Evolutionary conservation across 176 grass and related monocot species (phyloP).

Genomic region (Triticum monococcum): DNA sequence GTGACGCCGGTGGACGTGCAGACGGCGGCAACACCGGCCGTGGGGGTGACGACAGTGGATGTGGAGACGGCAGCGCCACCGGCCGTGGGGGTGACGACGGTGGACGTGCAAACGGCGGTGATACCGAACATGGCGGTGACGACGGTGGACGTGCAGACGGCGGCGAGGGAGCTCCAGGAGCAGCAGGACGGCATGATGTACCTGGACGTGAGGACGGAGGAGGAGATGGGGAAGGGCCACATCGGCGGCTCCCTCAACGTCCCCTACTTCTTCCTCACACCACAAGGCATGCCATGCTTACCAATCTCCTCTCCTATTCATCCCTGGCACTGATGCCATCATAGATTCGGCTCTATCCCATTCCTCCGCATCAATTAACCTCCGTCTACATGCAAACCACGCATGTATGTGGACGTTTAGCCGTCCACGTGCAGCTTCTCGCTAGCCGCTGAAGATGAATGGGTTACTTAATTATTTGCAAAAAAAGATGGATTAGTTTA

Average conservation of each 20-base stretch:
- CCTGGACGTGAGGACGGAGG: conserved; percentile 44
- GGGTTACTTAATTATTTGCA: neutral
- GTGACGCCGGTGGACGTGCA: too few species aligned
- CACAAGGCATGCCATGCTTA: conserved; percentile 39
- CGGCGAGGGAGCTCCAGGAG: conserved; percentile 25
- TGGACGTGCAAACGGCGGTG: neutral
- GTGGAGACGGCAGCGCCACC: conserved; percentile 1
- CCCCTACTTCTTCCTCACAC: conserved; percentile 65
- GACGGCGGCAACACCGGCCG: too few species aligned
- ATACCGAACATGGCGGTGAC: neutral
- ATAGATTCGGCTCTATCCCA: neutral
- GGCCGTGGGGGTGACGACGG: too few species aligned
- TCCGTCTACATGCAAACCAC: neutral
- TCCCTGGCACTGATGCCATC: neutral
- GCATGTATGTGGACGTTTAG: neutral
- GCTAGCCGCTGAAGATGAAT: too few species aligned
- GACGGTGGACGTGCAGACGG: neutral
- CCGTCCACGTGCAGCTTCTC: neutral
- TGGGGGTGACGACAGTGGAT: too few species aligned
- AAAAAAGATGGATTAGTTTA: neutral
- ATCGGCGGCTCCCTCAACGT: conserved; percentile 48
- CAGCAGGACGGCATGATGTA: neutral
- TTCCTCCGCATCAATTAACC: neutral
- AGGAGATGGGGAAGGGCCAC: conserved; percentile 68
- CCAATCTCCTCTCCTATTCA: neutral